Conservation (phyloP, 768 basidiomycete species). For the Mycena metata region DNA sequence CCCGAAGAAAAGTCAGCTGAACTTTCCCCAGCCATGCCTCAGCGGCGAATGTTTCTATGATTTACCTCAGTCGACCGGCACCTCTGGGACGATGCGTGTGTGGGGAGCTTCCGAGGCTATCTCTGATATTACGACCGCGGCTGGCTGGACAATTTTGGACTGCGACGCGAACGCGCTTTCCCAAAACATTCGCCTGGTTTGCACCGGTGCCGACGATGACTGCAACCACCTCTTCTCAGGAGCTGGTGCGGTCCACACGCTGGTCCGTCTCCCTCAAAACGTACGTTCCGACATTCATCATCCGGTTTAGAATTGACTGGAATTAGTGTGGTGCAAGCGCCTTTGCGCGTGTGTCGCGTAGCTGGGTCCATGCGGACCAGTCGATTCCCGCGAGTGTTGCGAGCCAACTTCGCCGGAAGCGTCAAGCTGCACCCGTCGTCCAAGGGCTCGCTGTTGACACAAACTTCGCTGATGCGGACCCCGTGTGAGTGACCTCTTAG, state of each 20-base stretch:
- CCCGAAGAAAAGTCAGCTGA: neutral
- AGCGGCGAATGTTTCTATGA: slow-evolving; percentile 35
- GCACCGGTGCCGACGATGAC: slow-evolving; percentile 23
- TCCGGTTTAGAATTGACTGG: neutral
- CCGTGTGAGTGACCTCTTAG: slow-evolving; percentile 20
- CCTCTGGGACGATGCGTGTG: slow-evolving; percentile 34
- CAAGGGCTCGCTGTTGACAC: slow-evolving; percentile 49
- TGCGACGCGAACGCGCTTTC: slow-evolving; percentile 46
- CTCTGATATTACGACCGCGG: slow-evolving; percentile 46
- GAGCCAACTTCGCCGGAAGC: slow-evolving; percentile 35
- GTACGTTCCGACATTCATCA: slow-evolving; percentile 37
- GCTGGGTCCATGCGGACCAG: slow-evolving; percentile 51
- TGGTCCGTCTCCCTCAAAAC: slow-evolving; percentile 51
- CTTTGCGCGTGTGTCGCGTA: slow-evolving; percentile 44
- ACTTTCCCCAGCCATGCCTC: slow-evolving; percentile 24
- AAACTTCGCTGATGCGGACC: slow-evolving; percentile 43
- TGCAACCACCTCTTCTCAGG: slow-evolving; percentile 50
- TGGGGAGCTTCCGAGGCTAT: slow-evolving; percentile 39
- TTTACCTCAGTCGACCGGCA: slow-evolving; percentile 25
- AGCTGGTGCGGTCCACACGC: slow-evolving; percentile 47
- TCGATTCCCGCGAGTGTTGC: slow-evolving; percentile 41
- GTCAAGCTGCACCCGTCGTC: slow-evolving; percentile 42
- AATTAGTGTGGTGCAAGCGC: slow-evolving; percentile 38
- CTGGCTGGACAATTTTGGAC: slow-evolving; percentile 54
- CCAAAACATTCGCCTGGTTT: slow-evolving; percentile 46